A percentile compares a stretch with the other conserved stretches of the same genome.
Evolutionary conservation across 1,284 basidiomycete species (phyloP).

Genomic region (Sutorius eximius): DNA sequence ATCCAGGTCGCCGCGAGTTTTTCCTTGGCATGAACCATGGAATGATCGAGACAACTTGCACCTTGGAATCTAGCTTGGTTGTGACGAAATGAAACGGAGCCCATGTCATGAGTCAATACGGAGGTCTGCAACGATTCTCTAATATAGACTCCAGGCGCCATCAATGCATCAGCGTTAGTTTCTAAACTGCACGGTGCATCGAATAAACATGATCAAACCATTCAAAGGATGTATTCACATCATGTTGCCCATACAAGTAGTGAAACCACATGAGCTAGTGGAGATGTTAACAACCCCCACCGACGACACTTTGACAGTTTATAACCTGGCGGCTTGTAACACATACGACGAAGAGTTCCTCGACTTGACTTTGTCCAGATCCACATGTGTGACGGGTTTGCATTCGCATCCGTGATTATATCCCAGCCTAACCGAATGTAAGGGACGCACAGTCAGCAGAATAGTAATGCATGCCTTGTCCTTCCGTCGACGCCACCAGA

Average conservation of each 20-base stretch:
- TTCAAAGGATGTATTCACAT: neutral
- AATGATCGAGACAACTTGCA: neutral
- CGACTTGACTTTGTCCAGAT: constrained; percentile 76
- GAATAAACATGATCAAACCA: neutral
- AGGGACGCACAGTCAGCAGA: neutral
- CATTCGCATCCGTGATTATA: constrained; percentile 79
- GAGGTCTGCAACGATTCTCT: neutral
- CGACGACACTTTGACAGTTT: neutral
- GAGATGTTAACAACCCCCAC: neutral
- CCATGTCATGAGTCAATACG: neutral
- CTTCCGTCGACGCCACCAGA: constrained; percentile 64
- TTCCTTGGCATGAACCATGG: neutral
- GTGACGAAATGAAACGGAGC: neutral
- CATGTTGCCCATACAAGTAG: neutral
- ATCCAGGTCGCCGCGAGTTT: neutral
- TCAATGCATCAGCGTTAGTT: neutral
- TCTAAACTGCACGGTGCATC: neutral
- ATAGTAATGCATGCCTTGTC: constrained; percentile 46
- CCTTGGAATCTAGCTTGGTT: neutral
- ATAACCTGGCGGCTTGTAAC: constrained; percentile 40
- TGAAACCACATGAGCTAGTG: neutral
- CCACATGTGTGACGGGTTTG: constrained; percentile 56
- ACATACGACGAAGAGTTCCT: constrained; percentile 50
- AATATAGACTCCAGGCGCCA: neutral
- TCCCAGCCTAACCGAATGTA: constrained; percentile 52